Evolutionary conservation across 768 basidiomycete species (phyloP).

Genomic region (Tricholoma sp.): DNA sequence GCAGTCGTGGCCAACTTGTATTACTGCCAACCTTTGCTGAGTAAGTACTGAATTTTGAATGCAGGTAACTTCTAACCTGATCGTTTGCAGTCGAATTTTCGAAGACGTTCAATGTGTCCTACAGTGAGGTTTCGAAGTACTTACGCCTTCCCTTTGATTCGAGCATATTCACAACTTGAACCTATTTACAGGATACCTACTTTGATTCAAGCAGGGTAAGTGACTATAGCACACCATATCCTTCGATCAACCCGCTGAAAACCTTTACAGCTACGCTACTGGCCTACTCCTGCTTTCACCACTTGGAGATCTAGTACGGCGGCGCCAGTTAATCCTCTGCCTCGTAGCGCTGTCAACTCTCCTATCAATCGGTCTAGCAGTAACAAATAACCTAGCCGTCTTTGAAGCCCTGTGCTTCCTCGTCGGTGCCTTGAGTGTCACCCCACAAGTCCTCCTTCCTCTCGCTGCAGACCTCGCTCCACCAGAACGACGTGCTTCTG

Average conservation of each 20-base stretch:
- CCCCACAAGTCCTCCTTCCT: conserved; percentile 66
- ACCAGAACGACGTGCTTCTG: conserved; percentile 63
- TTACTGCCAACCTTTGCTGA: conserved; percentile 78
- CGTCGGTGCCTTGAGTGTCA: conserved; percentile 66
- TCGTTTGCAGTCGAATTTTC: conserved; percentile 36
- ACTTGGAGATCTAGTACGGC: conserved; percentile 75
- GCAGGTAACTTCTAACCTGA: conserved; percentile 15
- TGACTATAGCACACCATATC: background rate
- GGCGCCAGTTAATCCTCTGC: conserved; percentile 63
- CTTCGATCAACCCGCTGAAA: background rate
- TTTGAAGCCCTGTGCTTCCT: conserved; percentile 71
- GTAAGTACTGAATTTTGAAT: conserved; percentile 22
- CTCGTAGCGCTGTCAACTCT: conserved; percentile 48
- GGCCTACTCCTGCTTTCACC: conserved; percentile 77
- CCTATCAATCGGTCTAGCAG: conserved; percentile 67
- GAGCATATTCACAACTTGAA: conserved; percentile 3
- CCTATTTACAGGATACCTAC: conserved; percentile 48
- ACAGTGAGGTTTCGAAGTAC: conserved; percentile 34
- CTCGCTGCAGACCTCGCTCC: conserved; percentile 82
- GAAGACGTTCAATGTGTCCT: conserved; percentile 30
- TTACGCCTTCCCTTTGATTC: background rate
- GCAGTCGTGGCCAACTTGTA: conserved; percentile 72
- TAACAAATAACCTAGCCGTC: conserved; percentile 51
- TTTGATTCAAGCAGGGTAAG: conserved; percentile 62
- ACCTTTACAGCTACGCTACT: conserved; percentile 50